Percentiles rank a stretch among this genome's conserved stretches.
Evolutionary conservation across 331 rosid genomes (phyloP).

Genomic region (Quercus lobata): DNA sequence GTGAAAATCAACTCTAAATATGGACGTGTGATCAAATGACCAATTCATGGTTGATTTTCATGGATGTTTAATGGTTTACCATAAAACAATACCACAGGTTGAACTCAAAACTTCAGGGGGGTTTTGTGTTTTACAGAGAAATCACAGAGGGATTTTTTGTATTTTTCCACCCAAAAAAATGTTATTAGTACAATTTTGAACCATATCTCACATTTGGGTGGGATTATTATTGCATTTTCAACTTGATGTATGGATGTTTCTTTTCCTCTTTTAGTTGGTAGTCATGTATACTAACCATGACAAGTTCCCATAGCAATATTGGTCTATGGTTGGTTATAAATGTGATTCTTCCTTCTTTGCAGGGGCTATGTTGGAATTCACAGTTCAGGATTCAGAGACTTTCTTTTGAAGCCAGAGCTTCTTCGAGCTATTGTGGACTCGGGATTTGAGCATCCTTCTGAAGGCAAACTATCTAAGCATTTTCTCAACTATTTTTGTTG

Average conservation of each 20-base stretch:
- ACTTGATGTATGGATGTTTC: background rate
- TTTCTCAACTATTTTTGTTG: background rate
- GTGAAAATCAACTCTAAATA: no score
- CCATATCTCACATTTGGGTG: no score
- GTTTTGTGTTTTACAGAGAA: no score
- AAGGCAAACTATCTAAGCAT: constrained; percentile 51
- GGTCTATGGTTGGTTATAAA: background rate
- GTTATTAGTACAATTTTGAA: no score
- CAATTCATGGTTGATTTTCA: no score
- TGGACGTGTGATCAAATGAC: no score
- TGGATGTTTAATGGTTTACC: no score
- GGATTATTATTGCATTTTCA: no score
- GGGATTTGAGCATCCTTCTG: constrained; percentile 98
- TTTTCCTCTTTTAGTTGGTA: background rate
- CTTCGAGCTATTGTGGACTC: constrained; percentile 98
- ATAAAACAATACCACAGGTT: no score
- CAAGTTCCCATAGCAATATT: background rate
- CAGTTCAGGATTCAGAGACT: constrained; percentile 99
- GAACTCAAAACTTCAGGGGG: no score
- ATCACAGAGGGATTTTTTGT: no score
- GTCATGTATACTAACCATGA: background rate
- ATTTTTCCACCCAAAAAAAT: no score
- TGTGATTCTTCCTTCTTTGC: background rate
- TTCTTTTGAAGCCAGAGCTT: constrained; percentile 97
- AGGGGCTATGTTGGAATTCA: constrained; percentile 99